Percentiles rank a stretch among this genome's conserved stretches.
Conservation (phyloP, 805 yeast species). For the Zygoascus ofunaensis region DNA sequence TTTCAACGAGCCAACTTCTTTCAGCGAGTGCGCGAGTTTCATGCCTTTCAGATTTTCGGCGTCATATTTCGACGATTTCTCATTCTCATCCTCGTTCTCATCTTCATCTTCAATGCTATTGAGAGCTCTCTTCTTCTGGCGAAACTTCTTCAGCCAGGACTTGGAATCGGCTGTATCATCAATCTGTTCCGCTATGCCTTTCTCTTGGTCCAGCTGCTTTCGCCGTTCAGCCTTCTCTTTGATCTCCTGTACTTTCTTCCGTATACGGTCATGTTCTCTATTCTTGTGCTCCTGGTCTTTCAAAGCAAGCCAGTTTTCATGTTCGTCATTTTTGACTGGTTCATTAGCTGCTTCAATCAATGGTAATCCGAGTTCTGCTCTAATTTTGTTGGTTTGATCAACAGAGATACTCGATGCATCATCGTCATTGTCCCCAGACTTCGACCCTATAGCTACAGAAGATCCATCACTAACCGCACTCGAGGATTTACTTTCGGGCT, state of each 20-base stretch:
- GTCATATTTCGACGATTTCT: constrained; percentile 14
- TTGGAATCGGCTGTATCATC: constrained; percentile 30
- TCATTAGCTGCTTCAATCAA: constrained; percentile 33
- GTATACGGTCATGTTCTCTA: constrained; percentile 21
- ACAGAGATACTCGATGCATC: constrained; percentile 24
- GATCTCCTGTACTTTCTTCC: constrained; percentile 18
- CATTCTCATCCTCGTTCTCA: constrained; percentile 7
- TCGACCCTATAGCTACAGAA: background rate
- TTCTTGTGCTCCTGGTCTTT: constrained; percentile 28
- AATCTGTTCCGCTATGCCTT: constrained; percentile 20
- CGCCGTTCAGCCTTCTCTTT: constrained; percentile 18
- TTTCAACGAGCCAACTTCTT: constrained; percentile 34
- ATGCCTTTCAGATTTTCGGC: constrained; percentile 30
- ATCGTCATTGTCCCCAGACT: background rate
- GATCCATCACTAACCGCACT: background rate
- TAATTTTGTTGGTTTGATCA: constrained; percentile 48
- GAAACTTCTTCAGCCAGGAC: constrained; percentile 35
- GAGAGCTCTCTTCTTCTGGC: constrained; percentile 18
- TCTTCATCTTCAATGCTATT: constrained; percentile 5
- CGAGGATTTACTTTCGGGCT: background rate
- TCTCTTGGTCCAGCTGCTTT: constrained; percentile 20
- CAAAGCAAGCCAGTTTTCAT: constrained; percentile 28
- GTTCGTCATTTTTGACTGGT: constrained; percentile 26
- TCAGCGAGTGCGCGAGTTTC: constrained; percentile 38
- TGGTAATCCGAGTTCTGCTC: constrained; percentile 44